Evolutionary conservation across 140 eudicot genomes (phyloP).

Genomic region (Flaveria floridana): DNA sequence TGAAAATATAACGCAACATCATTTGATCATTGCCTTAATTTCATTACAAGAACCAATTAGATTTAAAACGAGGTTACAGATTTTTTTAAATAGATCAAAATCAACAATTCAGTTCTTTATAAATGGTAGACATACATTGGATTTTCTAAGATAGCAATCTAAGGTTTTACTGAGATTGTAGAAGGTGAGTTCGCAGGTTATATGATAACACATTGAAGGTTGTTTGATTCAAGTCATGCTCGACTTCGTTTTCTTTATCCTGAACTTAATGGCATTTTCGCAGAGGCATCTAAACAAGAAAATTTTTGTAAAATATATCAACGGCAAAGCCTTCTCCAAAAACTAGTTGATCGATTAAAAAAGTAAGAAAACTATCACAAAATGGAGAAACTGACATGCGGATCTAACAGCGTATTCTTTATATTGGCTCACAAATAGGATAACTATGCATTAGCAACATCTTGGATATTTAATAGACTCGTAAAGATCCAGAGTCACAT

Average conservation of each 20-base stretch:
- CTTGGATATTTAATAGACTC: neutral
- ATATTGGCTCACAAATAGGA: neutral
- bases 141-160: neutral
- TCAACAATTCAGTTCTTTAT: neutral
- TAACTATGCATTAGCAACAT: neutral
- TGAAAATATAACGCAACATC: neutral
- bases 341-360: neutral
- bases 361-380: neutral
- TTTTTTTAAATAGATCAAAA: neutral
- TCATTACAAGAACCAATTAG: neutral
- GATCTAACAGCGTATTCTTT: conserved; percentile 6
- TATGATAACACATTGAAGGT: neutral
- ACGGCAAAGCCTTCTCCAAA: neutral
- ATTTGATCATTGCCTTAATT: neutral
- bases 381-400: neutral
- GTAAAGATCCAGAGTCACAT: conserved; percentile 11
- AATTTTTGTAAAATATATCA: neutral
- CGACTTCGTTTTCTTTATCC: neutral
- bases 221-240: neutral
- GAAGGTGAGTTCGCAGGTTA: neutral
- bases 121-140: neutral
- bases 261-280: neutral
- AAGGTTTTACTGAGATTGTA: neutral
- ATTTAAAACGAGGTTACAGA: neutral
- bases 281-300: neutral